Conservation (phyloP, 345 rosid genomes). For the Lepidium africanum region DNA sequence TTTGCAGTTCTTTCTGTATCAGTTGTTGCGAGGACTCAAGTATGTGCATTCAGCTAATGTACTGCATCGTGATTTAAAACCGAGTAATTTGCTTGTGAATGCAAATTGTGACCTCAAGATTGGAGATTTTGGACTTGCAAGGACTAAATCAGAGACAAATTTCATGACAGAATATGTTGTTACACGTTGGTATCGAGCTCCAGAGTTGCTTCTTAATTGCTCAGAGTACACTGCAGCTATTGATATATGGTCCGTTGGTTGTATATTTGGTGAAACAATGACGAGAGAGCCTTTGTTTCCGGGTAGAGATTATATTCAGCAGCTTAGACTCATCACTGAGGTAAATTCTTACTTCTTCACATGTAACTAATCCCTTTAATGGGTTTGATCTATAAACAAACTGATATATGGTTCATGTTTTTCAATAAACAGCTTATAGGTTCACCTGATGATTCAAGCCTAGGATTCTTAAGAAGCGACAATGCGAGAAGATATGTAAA, state of each 20-base stretch:
- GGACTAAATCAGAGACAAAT: slow-evolving; percentile 92
- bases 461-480: slow-evolving; percentile 45
- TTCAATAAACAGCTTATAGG: slow-evolving; percentile 35
- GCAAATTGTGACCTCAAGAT: slow-evolving; percentile 92
- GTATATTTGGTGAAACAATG: slow-evolving; percentile 86
- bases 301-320: slow-evolving; percentile 90
- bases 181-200: slow-evolving; percentile 22
- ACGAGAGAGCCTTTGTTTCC: slow-evolving; percentile 82
- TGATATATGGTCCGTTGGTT: slow-evolving; percentile 96
- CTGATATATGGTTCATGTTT: neutral
- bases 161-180: slow-evolving; percentile 61
- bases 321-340: slow-evolving; percentile 81
- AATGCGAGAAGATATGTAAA: slow-evolving; percentile 45
- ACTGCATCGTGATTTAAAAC: slow-evolving; percentile 65
- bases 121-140: slow-evolving; percentile 91
- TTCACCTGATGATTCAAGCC: slow-evolving; percentile 44
- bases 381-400: neutral
- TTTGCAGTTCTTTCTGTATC: slow-evolving; percentile 83
- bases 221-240: slow-evolving; percentile 95
- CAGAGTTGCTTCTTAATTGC: slow-evolving; percentile 88
- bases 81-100: slow-evolving; percentile 48
- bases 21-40: slow-evolving; percentile 81
- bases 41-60: slow-evolving; percentile 87
- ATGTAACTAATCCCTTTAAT: neutral
- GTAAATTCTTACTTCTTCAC: slow-evolving; percentile 21